Base-by-base conservation (phyloP, 2,329 filamentous ascomycete genomes). In the Ophiostoma ulmi region DNA sequence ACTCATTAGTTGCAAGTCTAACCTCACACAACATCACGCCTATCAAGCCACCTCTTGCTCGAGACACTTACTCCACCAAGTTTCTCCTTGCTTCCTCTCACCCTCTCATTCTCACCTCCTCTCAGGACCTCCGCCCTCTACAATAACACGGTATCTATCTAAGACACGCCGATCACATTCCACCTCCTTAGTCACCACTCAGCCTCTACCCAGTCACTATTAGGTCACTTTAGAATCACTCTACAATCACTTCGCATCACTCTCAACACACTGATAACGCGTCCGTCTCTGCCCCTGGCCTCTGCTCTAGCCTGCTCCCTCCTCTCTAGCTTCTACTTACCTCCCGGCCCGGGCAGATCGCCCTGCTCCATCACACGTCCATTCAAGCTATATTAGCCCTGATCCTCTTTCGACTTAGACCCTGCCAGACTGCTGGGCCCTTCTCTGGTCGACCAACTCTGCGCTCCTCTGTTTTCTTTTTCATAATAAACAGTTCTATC, bases 111-210 rank as follows among this genome's bases (percentile, higher is more conserved):
- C 63, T 20, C 35, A 20, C 20, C 20, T 36, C 36, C 35, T 13
- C 63, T 13, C 20, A 20, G 14, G 31, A 14, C 61, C 14, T 38
- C 63, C 36, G 11, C 20, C 20, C 63, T 39, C 36, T 64, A 22
- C 35, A 22, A 65, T 22, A 39, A 41, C 35, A 65, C 63, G 35
- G 35, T n/a, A 65, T 11, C 26, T 26, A 10, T 63, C 63, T 41
- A 36, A 65, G 63, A 65, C 63, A 36, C 38, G 63, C 35, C 35
- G 36, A 65, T 65, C 63, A 22, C 63, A 65, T 41, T 65, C 63
- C 63, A 22, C 8, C 63, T 61, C 55, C 41, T 48, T 20, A 48
- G 44, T 20, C 44, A 48, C 44, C 13, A 44, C 13, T 44, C 41
- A 44, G 13, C 41, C 41, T 44, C 41, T 44, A 44, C 41, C 13